A percentile compares a stretch with the other conserved stretches of the same genome.
phyloP scores from a whole-genome alignment of 1,284 basidiomycete species.

The Marasmius oreades region DNA sequence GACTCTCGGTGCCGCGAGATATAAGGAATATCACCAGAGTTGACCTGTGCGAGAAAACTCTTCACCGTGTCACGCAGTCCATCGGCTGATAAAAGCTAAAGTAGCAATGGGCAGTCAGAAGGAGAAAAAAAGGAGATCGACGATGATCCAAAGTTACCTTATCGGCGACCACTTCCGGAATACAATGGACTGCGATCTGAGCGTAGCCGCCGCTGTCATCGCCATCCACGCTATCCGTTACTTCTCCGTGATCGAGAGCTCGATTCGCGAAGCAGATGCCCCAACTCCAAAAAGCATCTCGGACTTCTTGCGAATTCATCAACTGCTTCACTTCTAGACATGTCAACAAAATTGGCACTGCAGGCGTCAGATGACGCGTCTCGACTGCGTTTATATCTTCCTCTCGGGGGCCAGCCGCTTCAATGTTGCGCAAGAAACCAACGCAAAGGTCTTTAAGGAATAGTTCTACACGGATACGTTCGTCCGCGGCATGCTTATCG shows the following conservation, averaged over 20 bases:
- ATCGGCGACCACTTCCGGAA: conserved; percentile 65
- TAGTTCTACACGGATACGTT: conserved; percentile 85
- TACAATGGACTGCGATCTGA: conserved; percentile 53
- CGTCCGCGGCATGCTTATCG: conserved; percentile 88
- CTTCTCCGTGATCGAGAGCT: conserved; percentile 19
- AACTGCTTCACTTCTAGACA: conserved; percentile 56
- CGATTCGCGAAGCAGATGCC: conserved; percentile 59
- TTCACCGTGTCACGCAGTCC: conserved; percentile 69
- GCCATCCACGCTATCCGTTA: conserved; percentile 26
- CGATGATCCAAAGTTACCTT: conserved; percentile 45
- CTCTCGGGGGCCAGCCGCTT: conserved; percentile 20
- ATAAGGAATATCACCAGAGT: conserved; percentile 32
- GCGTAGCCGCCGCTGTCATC: conserved; percentile 38
- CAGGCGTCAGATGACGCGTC: conserved; percentile 42
- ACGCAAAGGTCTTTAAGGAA: conserved; percentile 69
- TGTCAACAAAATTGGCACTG: conserved; percentile 60
- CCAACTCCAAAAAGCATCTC: conserved; percentile 62
- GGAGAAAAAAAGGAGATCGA: conserved; percentile 3
- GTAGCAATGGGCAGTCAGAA: conserved; percentile 4
- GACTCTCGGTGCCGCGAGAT: conserved; percentile 14
- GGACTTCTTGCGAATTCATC: conserved; percentile 34
- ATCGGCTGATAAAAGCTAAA: conserved; percentile 57
- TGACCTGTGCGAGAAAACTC: conserved; percentile 46
- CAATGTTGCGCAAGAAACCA: conserved; percentile 48
- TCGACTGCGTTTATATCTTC: conserved; percentile 30